Base-by-base conservation (phyloP, 371 early-diverging fungal genomes). In the Mucor plumbeus region DNA sequence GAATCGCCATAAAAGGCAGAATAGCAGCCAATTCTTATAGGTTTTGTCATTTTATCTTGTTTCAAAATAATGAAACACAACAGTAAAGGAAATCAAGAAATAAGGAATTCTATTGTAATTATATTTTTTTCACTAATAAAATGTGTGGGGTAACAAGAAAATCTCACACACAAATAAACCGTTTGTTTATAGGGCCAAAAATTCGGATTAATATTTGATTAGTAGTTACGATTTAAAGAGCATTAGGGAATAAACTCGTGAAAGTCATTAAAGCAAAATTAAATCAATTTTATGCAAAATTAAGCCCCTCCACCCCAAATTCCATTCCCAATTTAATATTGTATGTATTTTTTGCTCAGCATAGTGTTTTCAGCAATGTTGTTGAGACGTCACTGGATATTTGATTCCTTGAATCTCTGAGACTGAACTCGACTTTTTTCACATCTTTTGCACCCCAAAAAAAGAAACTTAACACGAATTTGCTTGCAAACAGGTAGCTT, bases 1-100 rank as follows among this genome's bases (percentile, higher is more conserved):
- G 61, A 88, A 85, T 73, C 87, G 83, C 90, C 84, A 88, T 87
- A 83, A 85, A 94, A 90, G 69, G 93, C 85, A 74, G 85, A 84
- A 61, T 80, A 87, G 66, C 88, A 89, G 13, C 89, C 44, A 35
- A 88, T 86, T 58, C 88, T 87, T 21, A 87, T 82, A 44, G 78
- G 34, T 61, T 61, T 60, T 53, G 31, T 57, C 56, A 31, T 59
- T 47, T 47, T 47, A 47, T 47, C 19, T 19, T 47, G 47, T 47
- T 47, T 47, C 47, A 47, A 47, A 47, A 19, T 47, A 47, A 53
- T 53, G 14, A 31, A 53, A 26, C 53, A 21, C 53, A 53, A 31
- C 14, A 53, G 31, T 53, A 11, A 53, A 31, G 3, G 21, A 53
- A 31, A 14, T 53, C 31, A 53, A 53, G 31, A 53, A 7, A 2